phyloP scores from a whole-genome alignment of 208 protist genomes.

The Acanthamoeba healyi region DNA sequence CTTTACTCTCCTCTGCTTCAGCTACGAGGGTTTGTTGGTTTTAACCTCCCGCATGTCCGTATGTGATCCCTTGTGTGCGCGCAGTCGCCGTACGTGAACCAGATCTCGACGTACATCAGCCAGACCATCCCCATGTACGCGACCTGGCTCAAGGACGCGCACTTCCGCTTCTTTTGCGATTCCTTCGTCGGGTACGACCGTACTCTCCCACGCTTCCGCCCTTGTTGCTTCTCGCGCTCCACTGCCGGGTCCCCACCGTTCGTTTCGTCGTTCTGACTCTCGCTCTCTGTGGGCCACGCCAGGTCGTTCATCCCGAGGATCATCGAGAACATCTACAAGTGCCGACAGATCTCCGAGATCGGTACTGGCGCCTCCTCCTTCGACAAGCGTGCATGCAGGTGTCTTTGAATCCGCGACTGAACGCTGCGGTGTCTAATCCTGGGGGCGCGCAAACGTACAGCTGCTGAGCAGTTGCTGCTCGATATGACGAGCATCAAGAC shows the following conservation, averaged over 20 bases:
- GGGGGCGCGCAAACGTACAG: not conserved
- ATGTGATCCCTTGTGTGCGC: no score
- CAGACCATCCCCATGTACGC: not conserved
- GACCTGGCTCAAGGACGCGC: constrained; percentile 33
- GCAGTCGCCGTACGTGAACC: constrained; percentile 81
- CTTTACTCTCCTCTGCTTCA: constrained; percentile 6
- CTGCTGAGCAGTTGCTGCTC: constrained; percentile 76
- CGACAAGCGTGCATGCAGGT: no score
- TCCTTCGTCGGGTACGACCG: constrained; percentile 62
- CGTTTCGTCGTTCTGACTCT: not conserved
- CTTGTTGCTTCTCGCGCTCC: not conserved
- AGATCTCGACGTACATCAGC: constrained; percentile 71
- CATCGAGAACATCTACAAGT: constrained; percentile 81
- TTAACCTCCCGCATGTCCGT: no score
- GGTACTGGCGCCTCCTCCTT: no score
- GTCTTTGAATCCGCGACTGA: no score
- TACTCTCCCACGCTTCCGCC: not conserved
- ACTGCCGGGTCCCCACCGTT: not conserved
- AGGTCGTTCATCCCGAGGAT: constrained; percentile 73
- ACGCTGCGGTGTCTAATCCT: no score
- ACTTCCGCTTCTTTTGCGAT: constrained; percentile 82
- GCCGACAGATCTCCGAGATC: constrained; percentile 80
- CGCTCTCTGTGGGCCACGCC: no score
- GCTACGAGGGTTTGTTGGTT: not conserved
- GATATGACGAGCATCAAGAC: constrained; percentile 80